These are phyloP conservation scores for Trichaptum fuscoviolaceum DNA, from an alignment of 768 basidiomycete species.

Conservation along the genomic window DNA sequence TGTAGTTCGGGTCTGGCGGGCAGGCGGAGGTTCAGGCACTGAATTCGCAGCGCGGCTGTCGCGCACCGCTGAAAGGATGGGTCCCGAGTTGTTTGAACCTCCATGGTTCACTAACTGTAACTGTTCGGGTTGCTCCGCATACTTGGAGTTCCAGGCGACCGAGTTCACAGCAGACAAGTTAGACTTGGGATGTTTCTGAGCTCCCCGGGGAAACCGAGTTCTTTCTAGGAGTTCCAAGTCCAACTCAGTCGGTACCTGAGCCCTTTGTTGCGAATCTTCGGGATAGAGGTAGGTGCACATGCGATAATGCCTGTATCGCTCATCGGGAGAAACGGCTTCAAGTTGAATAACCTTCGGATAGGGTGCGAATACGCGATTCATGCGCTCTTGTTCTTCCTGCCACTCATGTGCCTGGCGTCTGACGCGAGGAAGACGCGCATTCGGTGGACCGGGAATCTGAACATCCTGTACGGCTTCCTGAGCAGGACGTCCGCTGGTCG, in stretches of 20 bases:
- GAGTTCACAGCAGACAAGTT: not conserved
- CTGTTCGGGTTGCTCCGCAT: not conserved
- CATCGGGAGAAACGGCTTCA: not conserved
- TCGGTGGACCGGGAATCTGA: not conserved
- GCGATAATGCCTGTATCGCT: not conserved
- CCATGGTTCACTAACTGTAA: not conserved
- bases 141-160: not conserved
- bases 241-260: not conserved
- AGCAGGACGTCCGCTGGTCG: constrained; percentile 26
- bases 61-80: not conserved
- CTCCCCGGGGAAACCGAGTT: not conserved
- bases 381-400: not conserved
- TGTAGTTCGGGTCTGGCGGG: not conserved
- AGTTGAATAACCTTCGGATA: not conserved
- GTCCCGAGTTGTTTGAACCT: not conserved
- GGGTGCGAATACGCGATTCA: not conserved
- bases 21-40: not conserved
- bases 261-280: not conserved
- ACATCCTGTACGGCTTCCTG: not conserved
- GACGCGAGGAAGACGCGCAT: not conserved
- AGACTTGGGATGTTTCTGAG: not conserved
- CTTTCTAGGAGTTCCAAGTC: not conserved
- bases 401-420: not conserved
- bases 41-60: not conserved
- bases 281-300: not conserved